Percentiles rank a stretch among this genome's conserved stretches.
These are phyloP conservation scores for Daedaleopsis sinensis DNA, from an alignment of 768 basidiomycete species.

Conservation along the genomic window DNA sequence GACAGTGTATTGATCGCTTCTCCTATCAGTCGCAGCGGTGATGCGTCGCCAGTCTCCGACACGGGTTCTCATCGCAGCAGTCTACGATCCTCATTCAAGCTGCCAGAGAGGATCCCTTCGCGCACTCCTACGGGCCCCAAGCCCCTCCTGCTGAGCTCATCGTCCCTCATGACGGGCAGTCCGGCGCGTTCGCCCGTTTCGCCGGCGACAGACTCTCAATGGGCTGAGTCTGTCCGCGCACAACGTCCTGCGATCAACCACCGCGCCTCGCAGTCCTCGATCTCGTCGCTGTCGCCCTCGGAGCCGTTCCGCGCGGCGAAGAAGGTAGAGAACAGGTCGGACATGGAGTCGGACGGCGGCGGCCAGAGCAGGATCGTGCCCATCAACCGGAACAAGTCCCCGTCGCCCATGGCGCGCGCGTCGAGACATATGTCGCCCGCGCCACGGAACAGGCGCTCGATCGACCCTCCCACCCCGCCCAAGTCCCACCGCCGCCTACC, in stretches of 20 bases:
- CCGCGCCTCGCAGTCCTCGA: slow-evolving; percentile 63
- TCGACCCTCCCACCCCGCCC: slow-evolving; percentile 37
- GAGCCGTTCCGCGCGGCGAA: slow-evolving; percentile 44
- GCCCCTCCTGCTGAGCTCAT: slow-evolving; percentile 65
- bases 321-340: slow-evolving; percentile 42
- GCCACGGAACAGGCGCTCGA: slow-evolving; percentile 34
- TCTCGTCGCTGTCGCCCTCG: slow-evolving; percentile 64
- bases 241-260: slow-evolving; percentile 35
- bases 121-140: slow-evolving; percentile 49
- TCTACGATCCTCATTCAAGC: slow-evolving; percentile 45
- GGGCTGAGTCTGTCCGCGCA: slow-evolving; percentile 25
- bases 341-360: slow-evolving; percentile 57
- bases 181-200: slow-evolving; percentile 26
- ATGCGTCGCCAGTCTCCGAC: slow-evolving; percentile 27
- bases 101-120: slow-evolving; percentile 31
- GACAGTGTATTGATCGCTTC: slow-evolving; percentile 46
- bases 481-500: slow-evolving; percentile 20
- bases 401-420: slow-evolving; percentile 72
- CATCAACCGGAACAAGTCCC: slow-evolving; percentile 62
- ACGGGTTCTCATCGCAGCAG: slow-evolving; percentile 41
- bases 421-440: slow-evolving; percentile 38
- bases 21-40: slow-evolving; percentile 17
- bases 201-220: slow-evolving; percentile 17
- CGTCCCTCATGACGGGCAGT: slow-evolving; percentile 26
- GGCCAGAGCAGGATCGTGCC: slow-evolving; percentile 57